A percentile compares a stretch with the other conserved stretches of the same genome.
Conservation (phyloP, 2,329 filamentous ascomycete genomes). For the Leptosphaerulina australis region DNA sequence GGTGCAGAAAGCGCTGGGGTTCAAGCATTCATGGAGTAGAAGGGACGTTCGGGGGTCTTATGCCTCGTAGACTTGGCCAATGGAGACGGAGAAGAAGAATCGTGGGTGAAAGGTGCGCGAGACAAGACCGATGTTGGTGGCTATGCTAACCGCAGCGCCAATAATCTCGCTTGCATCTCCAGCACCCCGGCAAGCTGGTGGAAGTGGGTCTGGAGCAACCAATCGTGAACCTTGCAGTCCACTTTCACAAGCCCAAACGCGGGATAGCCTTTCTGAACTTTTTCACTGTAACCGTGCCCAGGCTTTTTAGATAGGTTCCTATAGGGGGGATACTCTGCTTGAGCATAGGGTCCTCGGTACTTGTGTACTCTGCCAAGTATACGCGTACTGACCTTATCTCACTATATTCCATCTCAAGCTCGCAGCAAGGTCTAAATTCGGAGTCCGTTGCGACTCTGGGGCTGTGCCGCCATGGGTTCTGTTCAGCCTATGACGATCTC, state of each 20-base stretch:
- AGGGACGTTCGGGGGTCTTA: slow-evolving; percentile 15
- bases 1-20: slow-evolving; percentile 3
- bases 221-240: slow-evolving; percentile 2
- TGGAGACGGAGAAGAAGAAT: slow-evolving; percentile 22
- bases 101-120: slow-evolving; percentile 22
- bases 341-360: background rate
- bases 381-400: slow-evolving; percentile 7
- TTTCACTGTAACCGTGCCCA: slow-evolving; percentile 2
- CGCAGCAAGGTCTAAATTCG: slow-evolving; percentile 12
- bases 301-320: background rate
- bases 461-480: slow-evolving; percentile 10
- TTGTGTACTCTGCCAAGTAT: background rate
- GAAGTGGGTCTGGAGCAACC: slow-evolving; percentile 3
- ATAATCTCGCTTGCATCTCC: slow-evolving; percentile 27
- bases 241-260: slow-evolving; percentile 21
- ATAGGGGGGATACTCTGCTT: background rate
- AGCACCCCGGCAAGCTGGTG: background rate
- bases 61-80: slow-evolving; percentile 20
- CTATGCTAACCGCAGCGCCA: slow-evolving; percentile 18
- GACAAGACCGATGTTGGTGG: slow-evolving; percentile 16
- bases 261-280: background rate
- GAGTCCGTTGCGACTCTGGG: slow-evolving; percentile 10
- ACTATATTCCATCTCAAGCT: slow-evolving; percentile 17
- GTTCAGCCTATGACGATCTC: slow-evolving; percentile 26
- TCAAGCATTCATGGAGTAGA: slow-evolving; percentile 22